These are phyloP conservation scores for Penicillium psychrofluorescens DNA, from an alignment of 495 filamentous ascomycete species.

Conservation along the genomic window DNA sequence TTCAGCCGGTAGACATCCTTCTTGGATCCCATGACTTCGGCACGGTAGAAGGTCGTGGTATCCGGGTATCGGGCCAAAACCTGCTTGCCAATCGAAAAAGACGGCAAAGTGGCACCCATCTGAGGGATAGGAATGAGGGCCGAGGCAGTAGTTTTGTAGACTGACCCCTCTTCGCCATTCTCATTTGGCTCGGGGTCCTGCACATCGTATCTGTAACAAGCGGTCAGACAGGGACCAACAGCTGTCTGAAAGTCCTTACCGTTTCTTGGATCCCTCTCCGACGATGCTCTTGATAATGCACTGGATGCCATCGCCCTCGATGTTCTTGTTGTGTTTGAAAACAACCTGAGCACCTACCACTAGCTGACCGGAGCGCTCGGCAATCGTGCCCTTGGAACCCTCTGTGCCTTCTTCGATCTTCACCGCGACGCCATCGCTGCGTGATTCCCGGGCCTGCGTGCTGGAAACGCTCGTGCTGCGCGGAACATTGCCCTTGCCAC, in stretches of 20 bases:
- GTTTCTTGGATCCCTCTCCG: constrained; percentile 78
- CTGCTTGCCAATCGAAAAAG: constrained; percentile 70
- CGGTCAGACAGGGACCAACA: constrained; percentile 2
- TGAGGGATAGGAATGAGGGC: constrained; percentile 80
- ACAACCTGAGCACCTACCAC: constrained; percentile 74
- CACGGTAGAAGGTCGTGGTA: constrained; percentile 95
- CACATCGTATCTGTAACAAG: constrained; percentile 67
- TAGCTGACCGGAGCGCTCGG: constrained; percentile 48
- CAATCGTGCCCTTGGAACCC: constrained; percentile 38
- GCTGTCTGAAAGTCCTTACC: constrained; percentile 28
- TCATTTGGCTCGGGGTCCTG: constrained; percentile 89
- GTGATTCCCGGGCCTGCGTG: constrained; percentile 33
- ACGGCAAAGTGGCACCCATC: constrained; percentile 46
- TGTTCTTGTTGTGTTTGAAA: constrained; percentile 69
- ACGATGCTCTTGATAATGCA: constrained; percentile 78
- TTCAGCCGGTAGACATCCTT: constrained; percentile 59
- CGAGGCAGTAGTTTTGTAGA: constrained; percentile 71
- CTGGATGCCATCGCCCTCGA: constrained; percentile 68
- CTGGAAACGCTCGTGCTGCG: constrained; percentile 52
- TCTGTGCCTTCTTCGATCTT: constrained; percentile 52
- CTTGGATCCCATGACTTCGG: constrained; percentile 75
- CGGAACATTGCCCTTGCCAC: constrained; percentile 38
- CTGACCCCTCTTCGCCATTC: constrained; percentile 58
- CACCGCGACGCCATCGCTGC: constrained; percentile 34
- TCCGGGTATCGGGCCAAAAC: constrained; percentile 81